Evolutionary conservation across 1,284 basidiomycete genomes (phyloP).

Genomic region (Anthracocystis walkeri): DNA sequence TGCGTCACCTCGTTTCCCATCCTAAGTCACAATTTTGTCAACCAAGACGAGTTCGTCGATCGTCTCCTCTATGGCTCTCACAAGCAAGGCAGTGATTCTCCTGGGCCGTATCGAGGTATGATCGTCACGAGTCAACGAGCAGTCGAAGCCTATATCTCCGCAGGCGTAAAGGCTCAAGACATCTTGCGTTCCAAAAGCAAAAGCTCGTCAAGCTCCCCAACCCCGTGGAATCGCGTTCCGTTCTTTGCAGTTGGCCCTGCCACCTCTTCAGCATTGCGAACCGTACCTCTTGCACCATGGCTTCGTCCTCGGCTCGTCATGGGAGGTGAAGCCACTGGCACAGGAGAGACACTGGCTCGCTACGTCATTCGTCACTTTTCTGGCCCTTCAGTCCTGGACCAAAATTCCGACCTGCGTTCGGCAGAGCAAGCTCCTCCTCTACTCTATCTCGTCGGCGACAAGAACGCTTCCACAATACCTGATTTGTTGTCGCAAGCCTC

Average conservation of each 20-base stretch:
- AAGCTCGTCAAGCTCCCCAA: slow-evolving; percentile 33
- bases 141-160: slow-evolving; percentile 62
- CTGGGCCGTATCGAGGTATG: slow-evolving; percentile 52
- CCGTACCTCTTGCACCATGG: slow-evolving; percentile 44
- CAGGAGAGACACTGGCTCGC: slow-evolving; percentile 57
- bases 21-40: slow-evolving; percentile 48
- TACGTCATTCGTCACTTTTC: slow-evolving; percentile 55
- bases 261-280: slow-evolving; percentile 50
- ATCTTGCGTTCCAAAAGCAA: slow-evolving; percentile 24
- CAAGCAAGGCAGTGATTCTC: neutral
- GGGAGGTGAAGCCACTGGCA: slow-evolving; percentile 63
- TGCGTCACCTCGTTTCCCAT: slow-evolving; percentile 63
- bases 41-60: slow-evolving; percentile 48
- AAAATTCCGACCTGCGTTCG: slow-evolving; percentile 15
- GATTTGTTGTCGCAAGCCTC: slow-evolving; percentile 44
- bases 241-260: slow-evolving; percentile 68
- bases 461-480: slow-evolving; percentile 54
- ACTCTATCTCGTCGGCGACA: slow-evolving; percentile 65
- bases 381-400: slow-evolving; percentile 26
- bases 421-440: slow-evolving; percentile 32
- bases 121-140: slow-evolving; percentile 65
- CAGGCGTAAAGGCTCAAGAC: slow-evolving; percentile 40
- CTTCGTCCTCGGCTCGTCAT: slow-evolving; percentile 53
- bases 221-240: slow-evolving; percentile 58
- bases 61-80: slow-evolving; percentile 42